phyloP scores from a whole-genome alignment of 2,329 filamentous ascomycete genomes.

The Falciphora oryzae region DNA sequence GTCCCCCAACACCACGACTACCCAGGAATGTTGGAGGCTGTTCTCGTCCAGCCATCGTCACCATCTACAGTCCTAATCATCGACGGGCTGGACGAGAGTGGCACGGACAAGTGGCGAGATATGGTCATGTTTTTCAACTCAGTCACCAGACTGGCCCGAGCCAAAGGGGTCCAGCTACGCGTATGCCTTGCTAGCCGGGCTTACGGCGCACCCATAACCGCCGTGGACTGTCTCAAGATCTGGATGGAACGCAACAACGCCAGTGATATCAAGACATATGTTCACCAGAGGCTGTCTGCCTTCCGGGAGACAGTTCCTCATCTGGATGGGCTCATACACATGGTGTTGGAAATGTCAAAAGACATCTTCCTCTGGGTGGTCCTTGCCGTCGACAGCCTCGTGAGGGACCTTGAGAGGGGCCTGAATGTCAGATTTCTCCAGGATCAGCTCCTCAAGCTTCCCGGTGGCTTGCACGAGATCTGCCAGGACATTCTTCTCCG shows the following conservation, averaged over 20 bases:
- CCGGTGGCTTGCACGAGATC: not conserved
- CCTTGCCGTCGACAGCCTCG: conserved; percentile 5
- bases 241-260: not conserved
- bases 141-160: not conserved
- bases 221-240: not conserved
- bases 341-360: not conserved
- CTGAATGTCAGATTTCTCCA: not conserved
- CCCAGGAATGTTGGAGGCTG: not conserved
- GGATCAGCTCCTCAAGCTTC: not conserved
- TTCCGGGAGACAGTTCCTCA: not conserved
- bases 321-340: not conserved
- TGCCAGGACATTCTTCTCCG: not conserved
- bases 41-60: not conserved
- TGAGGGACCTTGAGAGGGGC: not conserved
- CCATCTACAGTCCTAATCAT: not conserved
- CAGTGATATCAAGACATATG: not conserved
- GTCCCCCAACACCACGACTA: too few relatives aligned
- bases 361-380: conserved; percentile 10
- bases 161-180: not conserved
- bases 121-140: not conserved
- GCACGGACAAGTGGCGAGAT: too few relatives aligned
- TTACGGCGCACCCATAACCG: not conserved
- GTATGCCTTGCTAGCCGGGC: not conserved
- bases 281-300: not conserved
- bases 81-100: not conserved